A percentile compares a stretch with the other conserved stretches of the same genome.
Evolutionary conservation across 495 filamentous ascomycete genomes (phyloP).

Genomic region (Penicillium soppii): DNA sequence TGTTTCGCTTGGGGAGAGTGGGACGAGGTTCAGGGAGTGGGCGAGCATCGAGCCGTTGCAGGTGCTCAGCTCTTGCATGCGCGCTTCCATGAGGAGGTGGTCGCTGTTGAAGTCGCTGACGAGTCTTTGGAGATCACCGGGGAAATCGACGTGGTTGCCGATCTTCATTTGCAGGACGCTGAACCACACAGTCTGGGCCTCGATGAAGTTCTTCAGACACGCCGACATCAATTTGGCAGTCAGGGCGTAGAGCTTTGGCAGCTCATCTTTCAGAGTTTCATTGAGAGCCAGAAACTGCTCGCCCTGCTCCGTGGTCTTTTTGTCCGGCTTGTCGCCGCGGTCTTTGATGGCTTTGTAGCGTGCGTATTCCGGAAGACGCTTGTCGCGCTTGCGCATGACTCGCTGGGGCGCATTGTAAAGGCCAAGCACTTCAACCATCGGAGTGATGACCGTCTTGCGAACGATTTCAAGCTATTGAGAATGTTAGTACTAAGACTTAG

Average conservation of each 20-base stretch:
- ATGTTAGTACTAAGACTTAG: slow-evolving; percentile 4
- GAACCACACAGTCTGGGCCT: slow-evolving; percentile 79
- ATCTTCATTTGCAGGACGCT: slow-evolving; percentile 78
- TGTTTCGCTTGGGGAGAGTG: slow-evolving; percentile 50
- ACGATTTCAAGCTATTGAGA: slow-evolving; percentile 64
- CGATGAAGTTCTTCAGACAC: slow-evolving; percentile 75
- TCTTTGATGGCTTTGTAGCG: slow-evolving; percentile 75
- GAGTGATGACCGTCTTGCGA: slow-evolving; percentile 79
- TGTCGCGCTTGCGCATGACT: slow-evolving; percentile 88
- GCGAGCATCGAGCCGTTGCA: slow-evolving; percentile 59
- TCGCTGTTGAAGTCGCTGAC: slow-evolving; percentile 70
- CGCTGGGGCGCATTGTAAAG: slow-evolving; percentile 77
- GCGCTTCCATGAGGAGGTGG: slow-evolving; percentile 56
- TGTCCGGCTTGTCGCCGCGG: slow-evolving; percentile 75
- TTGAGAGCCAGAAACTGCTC: slow-evolving; percentile 89
- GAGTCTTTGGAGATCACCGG: slow-evolving; percentile 64
- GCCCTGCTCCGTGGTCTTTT: slow-evolving; percentile 75
- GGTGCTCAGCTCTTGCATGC: slow-evolving; percentile 51
- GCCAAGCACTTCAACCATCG: slow-evolving; percentile 77
- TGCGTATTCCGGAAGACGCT: slow-evolving; percentile 84
- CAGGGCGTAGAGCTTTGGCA: slow-evolving; percentile 78
- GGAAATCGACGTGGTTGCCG: slow-evolving; percentile 68
- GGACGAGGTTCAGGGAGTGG: slow-evolving; percentile 50
- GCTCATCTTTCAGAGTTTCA: slow-evolving; percentile 85
- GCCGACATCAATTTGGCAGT: slow-evolving; percentile 79